These are phyloP conservation scores for Dalbergia cultrata DNA, from an alignment of 306 rosid genomes.

Conservation along the genomic window DNA sequence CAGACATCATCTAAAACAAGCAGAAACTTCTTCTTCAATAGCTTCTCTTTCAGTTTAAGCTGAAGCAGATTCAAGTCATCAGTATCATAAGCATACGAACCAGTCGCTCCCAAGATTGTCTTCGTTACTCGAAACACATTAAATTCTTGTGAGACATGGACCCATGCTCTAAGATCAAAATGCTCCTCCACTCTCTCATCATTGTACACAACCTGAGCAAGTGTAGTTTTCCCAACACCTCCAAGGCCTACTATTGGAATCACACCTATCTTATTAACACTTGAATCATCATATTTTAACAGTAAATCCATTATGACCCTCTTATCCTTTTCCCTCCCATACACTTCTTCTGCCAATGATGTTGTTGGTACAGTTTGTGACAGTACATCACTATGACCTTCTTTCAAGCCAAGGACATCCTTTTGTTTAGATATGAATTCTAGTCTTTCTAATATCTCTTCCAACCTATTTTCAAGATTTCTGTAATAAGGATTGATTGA, in stretches of 20 bases:
- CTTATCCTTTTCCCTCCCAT: background rate
- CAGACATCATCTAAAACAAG: conserved; percentile 39
- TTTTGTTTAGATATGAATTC: conserved; percentile 42
- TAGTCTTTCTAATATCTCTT: conserved; percentile 33
- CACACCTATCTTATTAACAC: background rate
- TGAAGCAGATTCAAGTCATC: conserved; percentile 35
- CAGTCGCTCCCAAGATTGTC: background rate
- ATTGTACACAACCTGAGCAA: conserved; percentile 41
- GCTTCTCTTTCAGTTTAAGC: conserved; percentile 30
- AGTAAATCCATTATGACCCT: background rate
- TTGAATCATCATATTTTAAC: background rate
- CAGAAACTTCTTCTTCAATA: conserved; percentile 23
- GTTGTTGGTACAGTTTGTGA: conserved; percentile 9
- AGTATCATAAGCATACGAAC: background rate
- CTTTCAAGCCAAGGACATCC: conserved; percentile 38
- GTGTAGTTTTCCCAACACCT: conserved; percentile 44
- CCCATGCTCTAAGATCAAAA: conserved; percentile 34
- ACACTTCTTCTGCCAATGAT: conserved; percentile 18
- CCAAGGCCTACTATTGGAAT: conserved; percentile 31
- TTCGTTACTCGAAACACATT: conserved; percentile 32
- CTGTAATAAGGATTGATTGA: background rate
- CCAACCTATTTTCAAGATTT: conserved; percentile 6
- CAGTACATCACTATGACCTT: conserved; percentile 13
- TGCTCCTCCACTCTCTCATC: conserved; percentile 15
- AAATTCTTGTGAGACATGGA: conserved; percentile 32